Conservation (phyloP, 2,329 filamentous ascomycete species). For the Trichoderma hamatum region DNA sequence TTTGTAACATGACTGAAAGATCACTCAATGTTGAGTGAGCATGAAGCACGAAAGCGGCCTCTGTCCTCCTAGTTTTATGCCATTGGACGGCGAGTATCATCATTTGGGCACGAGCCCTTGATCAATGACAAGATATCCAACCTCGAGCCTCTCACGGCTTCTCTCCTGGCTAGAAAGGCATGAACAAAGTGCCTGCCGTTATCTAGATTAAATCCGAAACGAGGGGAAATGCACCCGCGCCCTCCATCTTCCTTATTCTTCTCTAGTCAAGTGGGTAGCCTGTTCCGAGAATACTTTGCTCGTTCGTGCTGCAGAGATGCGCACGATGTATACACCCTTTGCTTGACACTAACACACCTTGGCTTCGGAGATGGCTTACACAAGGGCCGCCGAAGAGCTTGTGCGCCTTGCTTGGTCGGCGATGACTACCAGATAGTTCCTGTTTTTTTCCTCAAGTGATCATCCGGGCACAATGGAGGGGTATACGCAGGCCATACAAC, state of each 20-base stretch:
- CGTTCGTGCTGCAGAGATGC: background rate
- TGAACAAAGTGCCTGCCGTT: background rate
- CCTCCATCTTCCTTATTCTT: background rate
- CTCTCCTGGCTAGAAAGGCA: background rate
- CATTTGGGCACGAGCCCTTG: background rate
- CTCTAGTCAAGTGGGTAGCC: background rate
- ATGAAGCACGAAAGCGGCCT: background rate
- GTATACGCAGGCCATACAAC: background rate
- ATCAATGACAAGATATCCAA: background rate
- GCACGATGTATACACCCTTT: background rate
- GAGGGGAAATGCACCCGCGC: background rate
- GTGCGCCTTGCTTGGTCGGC: constrained; percentile 1
- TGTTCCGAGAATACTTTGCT: background rate
- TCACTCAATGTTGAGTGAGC: background rate
- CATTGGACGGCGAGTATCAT: background rate
- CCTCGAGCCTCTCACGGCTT: background rate
- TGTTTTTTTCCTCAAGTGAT: background rate
- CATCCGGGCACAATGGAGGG: background rate
- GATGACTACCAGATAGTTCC: background rate
- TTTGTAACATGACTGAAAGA: background rate
- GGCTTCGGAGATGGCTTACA: background rate
- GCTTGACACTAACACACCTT: background rate
- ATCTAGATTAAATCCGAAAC: background rate
- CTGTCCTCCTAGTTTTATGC: background rate
- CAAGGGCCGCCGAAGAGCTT: background rate